Evolutionary conservation across 2,329 filamentous ascomycete genomes (phyloP).

Genomic region (Neoarthrinium moseri): DNA sequence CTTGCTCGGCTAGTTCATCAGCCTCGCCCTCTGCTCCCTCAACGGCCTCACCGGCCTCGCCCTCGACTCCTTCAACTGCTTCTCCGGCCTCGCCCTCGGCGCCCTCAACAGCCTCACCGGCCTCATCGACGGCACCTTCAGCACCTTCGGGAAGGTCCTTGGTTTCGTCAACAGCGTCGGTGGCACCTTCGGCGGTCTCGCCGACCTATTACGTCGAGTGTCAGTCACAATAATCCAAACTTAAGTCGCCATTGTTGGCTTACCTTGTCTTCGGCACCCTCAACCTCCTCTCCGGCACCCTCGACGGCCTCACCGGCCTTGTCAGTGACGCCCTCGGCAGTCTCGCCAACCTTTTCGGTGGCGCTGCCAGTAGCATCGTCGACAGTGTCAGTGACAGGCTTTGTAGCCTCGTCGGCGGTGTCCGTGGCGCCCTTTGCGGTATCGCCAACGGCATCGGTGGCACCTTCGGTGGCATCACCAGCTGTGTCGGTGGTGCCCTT

Average conservation of each 20-base stretch:
- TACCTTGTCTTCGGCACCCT: slow-evolving; percentile 15
- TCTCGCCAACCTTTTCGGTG: slow-evolving; percentile 12
- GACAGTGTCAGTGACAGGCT: slow-evolving; percentile 14
- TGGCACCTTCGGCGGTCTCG: slow-evolving; percentile 12
- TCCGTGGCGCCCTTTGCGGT: slow-evolving; percentile 19
- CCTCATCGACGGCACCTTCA: slow-evolving; percentile 11
- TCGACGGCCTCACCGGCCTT: slow-evolving; percentile 18
- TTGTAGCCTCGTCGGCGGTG: slow-evolving; percentile 15
- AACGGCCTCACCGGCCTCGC: background rate
- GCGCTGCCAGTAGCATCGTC: slow-evolving; percentile 12
- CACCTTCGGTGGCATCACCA: slow-evolving; percentile 12
- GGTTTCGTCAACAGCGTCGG: slow-evolving; percentile 18
- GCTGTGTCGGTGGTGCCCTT: slow-evolving; percentile 12
- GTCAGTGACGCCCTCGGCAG: slow-evolving; percentile 16
- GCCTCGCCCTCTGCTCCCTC: slow-evolving; percentile 13
- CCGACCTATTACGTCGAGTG: slow-evolving; percentile 12
- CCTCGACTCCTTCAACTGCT: background rate
- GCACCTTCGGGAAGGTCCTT: slow-evolving; percentile 17
- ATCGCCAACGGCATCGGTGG: slow-evolving; percentile 16
- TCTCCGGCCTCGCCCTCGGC: slow-evolving; percentile 6
- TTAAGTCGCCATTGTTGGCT: slow-evolving; percentile 14
- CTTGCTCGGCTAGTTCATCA: slow-evolving; percentile 41
- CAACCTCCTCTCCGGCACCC: slow-evolving; percentile 17
- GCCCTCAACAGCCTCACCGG: slow-evolving; percentile 5
- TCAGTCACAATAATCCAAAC: no score